Percentiles rank a stretch among this genome's conserved stretches.
These are phyloP conservation scores for Lojkania enalia DNA, from an alignment of 2,329 filamentous ascomycete species.

Conservation along the genomic window DNA sequence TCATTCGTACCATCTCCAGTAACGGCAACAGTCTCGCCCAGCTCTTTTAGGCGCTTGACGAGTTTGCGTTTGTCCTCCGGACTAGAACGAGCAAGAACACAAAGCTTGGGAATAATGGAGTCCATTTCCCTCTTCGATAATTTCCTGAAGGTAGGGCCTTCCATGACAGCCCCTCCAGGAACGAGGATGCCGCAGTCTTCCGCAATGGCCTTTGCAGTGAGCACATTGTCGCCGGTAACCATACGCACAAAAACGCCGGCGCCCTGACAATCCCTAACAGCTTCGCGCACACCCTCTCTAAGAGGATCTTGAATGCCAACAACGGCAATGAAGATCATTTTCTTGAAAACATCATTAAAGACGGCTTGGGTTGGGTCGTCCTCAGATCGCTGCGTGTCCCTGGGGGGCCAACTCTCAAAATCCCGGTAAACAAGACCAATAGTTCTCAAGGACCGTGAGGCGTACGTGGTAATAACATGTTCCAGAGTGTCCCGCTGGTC, in stretches of 20 bases:
- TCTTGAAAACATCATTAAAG: constrained; percentile 69
- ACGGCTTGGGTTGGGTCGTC: constrained; percentile 65
- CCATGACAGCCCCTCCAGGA: constrained; percentile 72
- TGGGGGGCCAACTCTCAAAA: constrained; percentile 80
- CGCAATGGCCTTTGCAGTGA: constrained; percentile 79
- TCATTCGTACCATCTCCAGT: constrained; percentile 86
- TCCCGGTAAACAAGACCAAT: constrained; percentile 84
- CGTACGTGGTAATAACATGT: constrained; percentile 74
- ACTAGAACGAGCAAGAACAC: constrained; percentile 69
- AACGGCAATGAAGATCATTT: constrained; percentile 70
- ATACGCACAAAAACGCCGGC: constrained; percentile 81
- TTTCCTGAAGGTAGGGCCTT: constrained; percentile 77
- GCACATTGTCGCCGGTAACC: constrained; percentile 82
- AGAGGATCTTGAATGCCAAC: constrained; percentile 83
- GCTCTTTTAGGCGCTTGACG: constrained; percentile 65
- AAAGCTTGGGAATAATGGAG: constrained; percentile 63
- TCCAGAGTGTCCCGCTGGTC: constrained; percentile 64
- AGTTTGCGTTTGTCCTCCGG: constrained; percentile 71
- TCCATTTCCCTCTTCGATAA: constrained; percentile 63
- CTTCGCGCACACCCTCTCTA: constrained; percentile 72
- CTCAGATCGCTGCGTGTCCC: constrained; percentile 59
- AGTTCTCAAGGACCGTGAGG: constrained; percentile 77
- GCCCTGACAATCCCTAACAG: constrained; percentile 71
- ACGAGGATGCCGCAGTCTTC: constrained; percentile 70
- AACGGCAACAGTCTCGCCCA: constrained; percentile 78